Evolutionary conservation across 108 stramenopile genomes (phyloP), one percentile per base, ranked within the genome.

Genomic region (Nitzschia sp.): DNA sequence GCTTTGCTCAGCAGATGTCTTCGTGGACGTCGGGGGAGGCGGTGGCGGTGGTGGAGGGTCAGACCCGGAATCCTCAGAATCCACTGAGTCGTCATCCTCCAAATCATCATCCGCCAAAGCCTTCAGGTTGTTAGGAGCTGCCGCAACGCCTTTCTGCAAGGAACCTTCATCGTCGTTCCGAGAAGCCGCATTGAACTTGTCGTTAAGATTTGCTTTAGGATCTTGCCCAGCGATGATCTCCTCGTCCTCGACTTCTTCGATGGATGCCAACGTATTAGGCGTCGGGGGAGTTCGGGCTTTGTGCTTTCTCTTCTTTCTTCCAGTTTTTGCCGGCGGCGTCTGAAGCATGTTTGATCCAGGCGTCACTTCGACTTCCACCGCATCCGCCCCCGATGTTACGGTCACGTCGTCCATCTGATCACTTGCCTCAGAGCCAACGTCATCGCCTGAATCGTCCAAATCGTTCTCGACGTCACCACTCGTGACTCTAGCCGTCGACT

Each of bases 1-100:
- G n/a, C n/a, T n/a, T 9, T 9, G 15, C 9, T 45, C 45, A 9
- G 9, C 13, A 25, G 29, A 1, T 1, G 57, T 21, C 24, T 32
- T 17, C 0, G 18, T n/a, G 15, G 70, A 17, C 2, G 32, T 29
- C 34, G 57, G 45, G 6, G 46, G 3, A 30, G 58, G 31, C 34
- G 59, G 69, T 26, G 59, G 59, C 29, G 69, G 69, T 70, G 71
- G 71, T 23, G 71, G 71, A 31, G 61, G 60, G 19, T 19, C 23
- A 2, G 24, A 3, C 2, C 6, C 18, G 35, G n/a, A 11, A 9
- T 46, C 67, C 6, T 72, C 71, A 51, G 59, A 60, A 27, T 1
- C 67, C 28, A 0, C 33, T 2, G 36, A 45, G 24, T 15, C 33
- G 33, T 45, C 54, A 68, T 68, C 36, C n/a, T n/a, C n/a, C n/a